These are phyloP conservation scores for Hygrophorus pudorinus DNA, from an alignment of 768 basidiomycete genomes.

Conservation along the genomic window DNA sequence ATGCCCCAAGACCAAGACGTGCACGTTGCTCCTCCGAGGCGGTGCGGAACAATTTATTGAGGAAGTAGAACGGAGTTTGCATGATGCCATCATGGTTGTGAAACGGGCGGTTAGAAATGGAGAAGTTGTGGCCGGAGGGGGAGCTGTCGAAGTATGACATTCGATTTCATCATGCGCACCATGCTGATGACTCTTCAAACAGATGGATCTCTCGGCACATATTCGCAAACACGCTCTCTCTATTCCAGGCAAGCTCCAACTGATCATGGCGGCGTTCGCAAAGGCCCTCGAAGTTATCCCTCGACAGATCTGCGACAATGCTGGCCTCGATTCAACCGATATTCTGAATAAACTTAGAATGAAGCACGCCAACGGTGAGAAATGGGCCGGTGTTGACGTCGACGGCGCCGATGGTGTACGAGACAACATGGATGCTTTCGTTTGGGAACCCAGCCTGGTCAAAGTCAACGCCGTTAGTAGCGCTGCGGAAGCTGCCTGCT, in stretches of 20 bases:
- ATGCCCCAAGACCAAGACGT: constrained; percentile 90
- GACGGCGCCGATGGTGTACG: constrained; percentile 82
- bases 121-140: constrained; percentile 95
- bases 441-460: constrained; percentile 96
- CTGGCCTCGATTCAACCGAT: constrained; percentile 95
- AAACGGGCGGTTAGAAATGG: constrained; percentile 94
- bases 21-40: constrained; percentile 87
- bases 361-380: constrained; percentile 83
- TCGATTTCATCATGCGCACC: background rate
- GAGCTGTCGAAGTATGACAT: constrained; percentile 78
- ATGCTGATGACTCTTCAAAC: constrained; percentile 3
- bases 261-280: constrained; percentile 91
- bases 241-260: constrained; percentile 91
- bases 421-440: constrained; percentile 95
- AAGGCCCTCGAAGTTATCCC: constrained; percentile 97
- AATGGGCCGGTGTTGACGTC: constrained; percentile 92
- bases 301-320: constrained; percentile 97
- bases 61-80: constrained; percentile 93
- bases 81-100: constrained; percentile 99
- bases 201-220: constrained; percentile 98
- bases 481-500: constrained; percentile 90
- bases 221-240: constrained; percentile 85
- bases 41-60: constrained; percentile 99
- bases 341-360: constrained; percentile 95
- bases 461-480: constrained; percentile 94